Conservation (phyloP, 441 rosid species). For the Populus hybrid region DNA sequence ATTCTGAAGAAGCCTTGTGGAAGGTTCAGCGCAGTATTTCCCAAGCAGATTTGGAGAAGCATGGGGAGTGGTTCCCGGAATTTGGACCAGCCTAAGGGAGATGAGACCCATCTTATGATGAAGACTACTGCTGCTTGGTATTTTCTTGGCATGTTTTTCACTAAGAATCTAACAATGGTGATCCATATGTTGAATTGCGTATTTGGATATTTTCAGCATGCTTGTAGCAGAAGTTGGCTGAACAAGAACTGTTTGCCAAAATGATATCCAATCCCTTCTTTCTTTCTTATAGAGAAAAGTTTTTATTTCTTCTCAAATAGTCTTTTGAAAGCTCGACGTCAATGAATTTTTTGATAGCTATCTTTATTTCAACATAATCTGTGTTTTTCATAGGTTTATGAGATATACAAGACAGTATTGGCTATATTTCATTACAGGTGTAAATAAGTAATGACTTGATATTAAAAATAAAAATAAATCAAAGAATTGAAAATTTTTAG, state of each 20-base stretch:
- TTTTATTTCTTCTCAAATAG: neutral
- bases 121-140: slow-evolving; percentile 3
- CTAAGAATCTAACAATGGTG: neutral
- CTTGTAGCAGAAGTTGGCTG: neutral
- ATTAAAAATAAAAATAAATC: too few relatives aligned
- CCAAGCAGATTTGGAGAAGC: slow-evolving; percentile 83
- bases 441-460: too few relatives aligned
- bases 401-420: neutral
- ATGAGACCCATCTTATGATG: neutral
- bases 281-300: neutral
- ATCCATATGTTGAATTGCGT: neutral
- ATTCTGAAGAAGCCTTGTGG: slow-evolving; percentile 87
- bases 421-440: too few relatives aligned
- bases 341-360: neutral
- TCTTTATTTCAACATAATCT: neutral
- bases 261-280: neutral
- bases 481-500: too few relatives aligned
- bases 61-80: slow-evolving; percentile 91
- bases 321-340: neutral
- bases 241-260: neutral
- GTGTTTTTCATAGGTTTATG: neutral
- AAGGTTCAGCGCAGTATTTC: slow-evolving; percentile 96
- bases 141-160: neutral
- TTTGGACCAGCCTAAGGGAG: slow-evolving; percentile 70
- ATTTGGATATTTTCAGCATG: neutral